phyloP scores from a whole-genome alignment of 2,329 filamentous ascomycete species.

The Sporothrix schenckii region DNA sequence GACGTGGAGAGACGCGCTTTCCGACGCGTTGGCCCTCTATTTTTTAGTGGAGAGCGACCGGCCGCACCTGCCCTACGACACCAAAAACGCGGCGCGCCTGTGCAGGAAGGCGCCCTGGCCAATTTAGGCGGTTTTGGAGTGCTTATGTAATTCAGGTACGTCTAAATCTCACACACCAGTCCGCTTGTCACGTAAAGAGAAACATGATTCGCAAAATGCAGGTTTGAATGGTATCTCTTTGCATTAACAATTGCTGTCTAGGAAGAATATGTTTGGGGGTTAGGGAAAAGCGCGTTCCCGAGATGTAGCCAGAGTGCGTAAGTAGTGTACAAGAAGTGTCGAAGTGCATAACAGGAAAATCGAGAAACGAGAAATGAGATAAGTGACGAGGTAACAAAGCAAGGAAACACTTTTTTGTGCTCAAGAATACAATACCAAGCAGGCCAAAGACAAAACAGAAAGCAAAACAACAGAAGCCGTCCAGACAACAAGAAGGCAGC shows the following conservation, averaged over 20 bases:
- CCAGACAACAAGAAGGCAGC: not conserved
- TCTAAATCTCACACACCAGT: not conserved
- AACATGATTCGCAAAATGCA: too few species aligned
- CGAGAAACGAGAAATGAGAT: not conserved
- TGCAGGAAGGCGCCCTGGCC: not conserved
- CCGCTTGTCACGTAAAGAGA: too few species aligned
- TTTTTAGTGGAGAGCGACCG: slow-evolving; percentile 26
- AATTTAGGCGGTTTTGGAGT: not conserved
- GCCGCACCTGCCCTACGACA: slow-evolving; percentile 25
- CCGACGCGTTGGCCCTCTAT: slow-evolving; percentile 28
- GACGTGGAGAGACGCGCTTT: slow-evolving; percentile 31
- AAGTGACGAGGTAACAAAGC: not conserved
- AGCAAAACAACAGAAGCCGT: slow-evolving; percentile 1
- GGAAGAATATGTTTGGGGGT: not conserved
- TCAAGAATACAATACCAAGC: slow-evolving; percentile 11
- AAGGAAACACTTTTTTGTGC: slow-evolving; percentile 25
- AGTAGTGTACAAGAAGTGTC: slow-evolving; percentile 24
- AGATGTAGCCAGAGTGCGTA: not conserved
- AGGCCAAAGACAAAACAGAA: not conserved
- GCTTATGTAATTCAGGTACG: slow-evolving; percentile 12
- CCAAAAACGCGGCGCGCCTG: slow-evolving; percentile 28
- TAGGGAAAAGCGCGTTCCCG: not conserved
- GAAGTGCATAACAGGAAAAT: not conserved
- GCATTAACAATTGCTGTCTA: slow-evolving; percentile 22
- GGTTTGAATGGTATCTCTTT: slow-evolving; percentile 21